Evolutionary conservation across 768 basidiomycete genomes (phyloP), one percentile per base, ranked within the genome.

Genomic region (Trametes cinnabarina): DNA sequence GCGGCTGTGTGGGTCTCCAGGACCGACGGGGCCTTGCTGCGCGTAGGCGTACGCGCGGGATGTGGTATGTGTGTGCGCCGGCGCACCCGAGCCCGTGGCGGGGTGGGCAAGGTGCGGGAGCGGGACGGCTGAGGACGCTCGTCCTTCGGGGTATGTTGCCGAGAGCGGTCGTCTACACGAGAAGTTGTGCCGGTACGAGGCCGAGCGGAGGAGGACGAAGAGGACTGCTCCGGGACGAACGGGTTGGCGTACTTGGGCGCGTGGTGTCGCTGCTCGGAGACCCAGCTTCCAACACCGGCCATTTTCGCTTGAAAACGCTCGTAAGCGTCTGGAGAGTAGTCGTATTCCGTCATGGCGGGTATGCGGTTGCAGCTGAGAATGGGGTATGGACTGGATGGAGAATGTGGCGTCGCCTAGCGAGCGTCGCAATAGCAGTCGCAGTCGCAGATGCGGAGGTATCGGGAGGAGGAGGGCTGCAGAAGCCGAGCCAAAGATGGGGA

Each of bases 301-400:
- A 68, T 69, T 41, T 55, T 70, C 14, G 61, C 63, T 35, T 69
- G 53, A 68, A 63, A 68, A 40, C 64, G 61, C 57, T 71, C 70
- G 59, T 68, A 64, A 26, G 65, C 71, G 40, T 65, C 71, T 50
- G 69, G 70, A 26, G 71, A 72, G 65, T 68, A 72, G 69, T 72
- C 71, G 68, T 72, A 72, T 56, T 72, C 71, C 23, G 71, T 72
- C 71, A 72, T 72, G 56, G 58, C 34, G 58, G 46, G 57, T 52
- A 23, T 40, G 51, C 10, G 37, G 34, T 20, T 19, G 40, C 23
- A n/a, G 34, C 12, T n/a, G 43, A 34, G 50, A 37, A 19, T 35
- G 32, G n/a, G 49, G 50, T 51, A 28, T 48, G 55, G 5, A 23
- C 23, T 22, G 23, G 43, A 10, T 30, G 32, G 42, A 23, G 47